Conservation (phyloP, 805 yeast genomes). For the Schwanniomyces polymorphus region DNA sequence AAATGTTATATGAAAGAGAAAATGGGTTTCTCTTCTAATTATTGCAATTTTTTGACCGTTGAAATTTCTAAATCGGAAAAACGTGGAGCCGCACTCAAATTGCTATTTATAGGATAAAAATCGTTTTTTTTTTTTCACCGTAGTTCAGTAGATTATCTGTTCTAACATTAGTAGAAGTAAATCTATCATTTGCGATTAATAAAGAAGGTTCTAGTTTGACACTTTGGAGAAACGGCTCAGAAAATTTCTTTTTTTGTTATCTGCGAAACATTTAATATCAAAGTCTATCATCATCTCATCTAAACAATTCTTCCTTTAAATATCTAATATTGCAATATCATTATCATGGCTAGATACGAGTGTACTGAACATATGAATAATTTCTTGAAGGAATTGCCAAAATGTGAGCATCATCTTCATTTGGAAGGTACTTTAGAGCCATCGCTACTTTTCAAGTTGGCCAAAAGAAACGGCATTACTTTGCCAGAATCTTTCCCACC, state of each 20-base stretch:
- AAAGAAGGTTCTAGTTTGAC: no score
- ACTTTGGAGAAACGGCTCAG: background rate
- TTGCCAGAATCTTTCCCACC: constrained; percentile 67
- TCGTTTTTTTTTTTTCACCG: no score
- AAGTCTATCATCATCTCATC: background rate
- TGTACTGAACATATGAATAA: constrained; percentile 32
- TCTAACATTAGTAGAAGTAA: no score
- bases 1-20: no score
- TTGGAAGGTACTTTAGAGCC: constrained; percentile 24
- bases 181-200: no score
- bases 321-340: background rate
- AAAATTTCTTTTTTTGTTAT: constrained; percentile 1
- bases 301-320: background rate
- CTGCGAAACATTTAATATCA: background rate
- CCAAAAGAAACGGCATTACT: constrained; percentile 45
- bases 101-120: background rate
- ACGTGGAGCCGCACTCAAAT: background rate
- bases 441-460: constrained; percentile 19
- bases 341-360: constrained; percentile 9
- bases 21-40: background rate
- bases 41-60: background rate
- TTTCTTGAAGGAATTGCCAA: constrained; percentile 71
- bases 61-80: background rate
- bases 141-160: no score
- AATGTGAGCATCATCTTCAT: constrained; percentile 87